Evolutionary conservation across 306 rosid genomes (phyloP).

Genomic region (Corylus heterophylla): DNA sequence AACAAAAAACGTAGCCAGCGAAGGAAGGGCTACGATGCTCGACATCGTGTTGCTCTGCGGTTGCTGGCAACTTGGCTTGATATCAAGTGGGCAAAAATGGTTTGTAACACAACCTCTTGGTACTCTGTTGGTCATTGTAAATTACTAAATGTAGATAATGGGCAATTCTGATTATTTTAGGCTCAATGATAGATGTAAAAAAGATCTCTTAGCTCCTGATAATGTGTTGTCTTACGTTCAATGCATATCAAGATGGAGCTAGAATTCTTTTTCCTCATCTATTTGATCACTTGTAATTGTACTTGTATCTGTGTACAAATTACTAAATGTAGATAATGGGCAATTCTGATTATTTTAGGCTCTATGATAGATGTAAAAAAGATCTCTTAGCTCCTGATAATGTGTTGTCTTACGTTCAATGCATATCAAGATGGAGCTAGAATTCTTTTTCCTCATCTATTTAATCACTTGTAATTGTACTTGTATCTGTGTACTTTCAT

Average conservation of each 20-base stretch:
- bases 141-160: not conserved
- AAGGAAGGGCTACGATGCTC: constrained; percentile 91
- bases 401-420: constrained; percentile 20
- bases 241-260: constrained; percentile 7
- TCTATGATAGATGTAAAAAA: not conserved
- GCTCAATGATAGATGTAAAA: not conserved
- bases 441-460: constrained; percentile 16
- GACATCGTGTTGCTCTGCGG: constrained; percentile 76
- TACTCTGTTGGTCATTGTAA: constrained; percentile 9
- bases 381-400: not conserved
- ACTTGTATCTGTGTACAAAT: not conserved
- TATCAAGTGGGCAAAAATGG: constrained; percentile 84
- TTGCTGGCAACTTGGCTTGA: constrained; percentile 85
- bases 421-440: constrained; percentile 1
- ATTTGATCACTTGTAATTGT: constrained; percentile 20
- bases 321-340: too few species aligned
- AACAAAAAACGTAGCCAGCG: constrained; percentile 49
- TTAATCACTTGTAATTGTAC: constrained; percentile 21
- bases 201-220: not conserved
- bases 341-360: not conserved
- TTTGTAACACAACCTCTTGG: constrained; percentile 37
- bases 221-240: constrained; percentile 19
- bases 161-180: constrained; percentile 16
- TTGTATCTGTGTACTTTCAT: not conserved
- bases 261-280: constrained; percentile 15